Conservation (phyloP, 495 filamentous ascomycete genomes). For the Aspergillus indologenus region DNA sequence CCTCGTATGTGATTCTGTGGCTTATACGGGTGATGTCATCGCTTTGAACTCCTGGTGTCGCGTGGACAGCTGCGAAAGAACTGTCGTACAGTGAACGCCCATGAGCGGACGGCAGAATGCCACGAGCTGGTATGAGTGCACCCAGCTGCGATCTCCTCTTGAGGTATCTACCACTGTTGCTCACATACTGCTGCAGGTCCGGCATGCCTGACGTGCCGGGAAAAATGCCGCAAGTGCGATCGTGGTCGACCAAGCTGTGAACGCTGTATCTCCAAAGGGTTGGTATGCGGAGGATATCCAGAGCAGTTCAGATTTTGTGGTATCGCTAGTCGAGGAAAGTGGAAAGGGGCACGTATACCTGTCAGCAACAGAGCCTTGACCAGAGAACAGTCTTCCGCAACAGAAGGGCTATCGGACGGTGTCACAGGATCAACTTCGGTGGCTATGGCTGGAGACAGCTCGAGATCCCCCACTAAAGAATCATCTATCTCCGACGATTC, state of each 20-base stretch:
- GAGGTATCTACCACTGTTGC: not conserved
- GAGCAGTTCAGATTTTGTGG: slow-evolving; percentile 42
- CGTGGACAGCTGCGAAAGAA: not conserved
- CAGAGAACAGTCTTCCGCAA: not conserved
- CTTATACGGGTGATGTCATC: slow-evolving; percentile 2
- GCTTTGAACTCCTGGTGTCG: not conserved
- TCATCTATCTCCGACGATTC: not conserved
- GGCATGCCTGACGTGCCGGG: slow-evolving; percentile 32
- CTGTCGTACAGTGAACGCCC: not conserved
- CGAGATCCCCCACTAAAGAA: not conserved
- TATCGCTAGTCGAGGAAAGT: slow-evolving; percentile 37
- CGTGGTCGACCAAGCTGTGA: slow-evolving; percentile 26
- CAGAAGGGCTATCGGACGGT: slow-evolving; percentile 1
- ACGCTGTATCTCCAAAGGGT: slow-evolving; percentile 29
- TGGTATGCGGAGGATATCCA: slow-evolving; percentile 37
- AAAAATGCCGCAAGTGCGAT: slow-evolving; percentile 35
- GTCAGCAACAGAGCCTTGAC: slow-evolving; percentile 2
- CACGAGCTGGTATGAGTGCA: slow-evolving; percentile 2
- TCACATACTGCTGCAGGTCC: slow-evolving; percentile 16
- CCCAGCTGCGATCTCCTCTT: no score
- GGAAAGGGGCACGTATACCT: slow-evolving; percentile 28
- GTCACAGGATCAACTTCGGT: slow-evolving; percentile 1
- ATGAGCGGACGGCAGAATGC: slow-evolving; percentile 1
- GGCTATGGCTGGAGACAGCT: not conserved
- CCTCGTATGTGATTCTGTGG: not conserved